Conservation (phyloP, 2,329 filamentous ascomycete genomes). For the Nemania serpens region DNA sequence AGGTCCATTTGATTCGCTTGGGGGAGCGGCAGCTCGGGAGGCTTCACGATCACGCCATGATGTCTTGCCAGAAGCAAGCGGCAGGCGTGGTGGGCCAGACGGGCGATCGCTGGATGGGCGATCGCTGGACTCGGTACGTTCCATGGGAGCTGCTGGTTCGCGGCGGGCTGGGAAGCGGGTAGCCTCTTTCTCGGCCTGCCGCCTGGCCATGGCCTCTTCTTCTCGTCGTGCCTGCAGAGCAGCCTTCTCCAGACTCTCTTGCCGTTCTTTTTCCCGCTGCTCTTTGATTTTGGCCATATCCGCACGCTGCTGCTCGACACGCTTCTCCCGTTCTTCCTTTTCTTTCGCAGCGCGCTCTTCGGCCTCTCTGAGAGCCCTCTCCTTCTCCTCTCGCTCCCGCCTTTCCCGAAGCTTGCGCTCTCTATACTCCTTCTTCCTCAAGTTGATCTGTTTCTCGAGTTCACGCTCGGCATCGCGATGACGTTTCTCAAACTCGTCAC, state of each 20-base stretch:
- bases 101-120: conserved; percentile 54
- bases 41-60: conserved; percentile 64
- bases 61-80: conserved; percentile 55
- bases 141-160: conserved; percentile 44
- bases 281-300: conserved; percentile 70
- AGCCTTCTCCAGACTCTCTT: conserved; percentile 69
- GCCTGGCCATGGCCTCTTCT: conserved; percentile 82
- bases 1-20: conserved; percentile 36
- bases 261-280: conserved; percentile 66
- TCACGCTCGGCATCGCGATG: conserved; percentile 90
- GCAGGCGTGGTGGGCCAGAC: conserved; percentile 58
- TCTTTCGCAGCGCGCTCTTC: conserved; percentile 81
- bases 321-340: conserved; percentile 80
- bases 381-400: conserved; percentile 81
- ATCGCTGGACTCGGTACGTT: conserved; percentile 53
- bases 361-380: conserved; percentile 77
- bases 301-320: conserved; percentile 79
- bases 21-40: conserved; percentile 36
- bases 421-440: conserved; percentile 84
- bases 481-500: conserved; percentile 94
- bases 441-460: conserved; percentile 86
- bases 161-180: conserved; percentile 43
- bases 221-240: conserved; percentile 79
- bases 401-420: conserved; percentile 84
- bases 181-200: conserved; percentile 67